Evolutionary conservation across 768 basidiomycete genomes (phyloP), one percentile per base, ranked within the genome.

Genomic region (Leccinum longicurvipes): DNA sequence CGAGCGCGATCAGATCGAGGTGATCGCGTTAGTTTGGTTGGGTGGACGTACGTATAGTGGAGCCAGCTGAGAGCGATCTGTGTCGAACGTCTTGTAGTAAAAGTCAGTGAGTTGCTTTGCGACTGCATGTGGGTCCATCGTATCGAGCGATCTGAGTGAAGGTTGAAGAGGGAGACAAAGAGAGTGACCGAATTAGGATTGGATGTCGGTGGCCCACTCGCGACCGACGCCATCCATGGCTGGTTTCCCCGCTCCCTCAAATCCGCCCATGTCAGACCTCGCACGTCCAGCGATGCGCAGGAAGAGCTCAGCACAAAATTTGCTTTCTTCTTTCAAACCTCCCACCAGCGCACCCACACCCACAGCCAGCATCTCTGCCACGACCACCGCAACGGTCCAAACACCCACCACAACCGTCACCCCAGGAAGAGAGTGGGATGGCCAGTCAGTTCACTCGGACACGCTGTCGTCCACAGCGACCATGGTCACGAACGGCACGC

Each of bases 301-400:
- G 61, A 93, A 93, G 75, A 89, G 89, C 19, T 91, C 89, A 11
- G 90, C 86, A 11, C 90, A 88, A 74, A 90, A 92, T 72, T 78
- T 93, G 47, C 79, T 93, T 31, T 82, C 84, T 8, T 85, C 86
- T 42, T 91, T 91, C 81, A 91, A 72, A 62, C 64, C 67, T 4
- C 64, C 74, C 50, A 48, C 44, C 23, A 60, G 71, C 45, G 51
- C 57, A 11, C 36, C 67, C 29, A 14, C 49, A 29, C 63, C 74
- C 19, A 72, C 76, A 17, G 65, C 70, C 48, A 73, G 66, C 42
- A 61, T 76, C 50, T 63, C 65, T 31, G 71, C 73, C 14, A 64
- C 74, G 17, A 73, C 73, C 23, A 69, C 74, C 12, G 71, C 72
- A 15, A 70, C 71, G 17, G 51, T 58, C 11, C 72, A 73, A 53